These are phyloP conservation scores for Neltuma alba DNA, from an alignment of 306 rosid species.

Conservation along the genomic window DNA sequence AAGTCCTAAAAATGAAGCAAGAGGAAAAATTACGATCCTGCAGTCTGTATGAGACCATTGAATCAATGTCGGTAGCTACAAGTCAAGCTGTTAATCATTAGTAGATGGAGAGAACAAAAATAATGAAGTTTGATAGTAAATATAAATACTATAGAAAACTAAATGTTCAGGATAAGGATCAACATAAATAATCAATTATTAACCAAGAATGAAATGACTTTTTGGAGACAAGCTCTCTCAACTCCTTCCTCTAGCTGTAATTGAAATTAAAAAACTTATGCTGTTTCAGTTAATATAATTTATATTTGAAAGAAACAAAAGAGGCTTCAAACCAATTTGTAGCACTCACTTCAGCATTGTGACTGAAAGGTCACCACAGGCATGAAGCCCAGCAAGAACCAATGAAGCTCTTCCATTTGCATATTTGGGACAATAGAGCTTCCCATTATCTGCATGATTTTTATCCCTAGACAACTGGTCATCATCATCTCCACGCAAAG, in stretches of 20 bases:
- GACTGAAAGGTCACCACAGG: conserved; percentile 96
- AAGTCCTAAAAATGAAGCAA: conserved; percentile 59
- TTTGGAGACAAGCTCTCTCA: conserved; percentile 12
- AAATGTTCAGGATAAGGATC: conserved; percentile 1
- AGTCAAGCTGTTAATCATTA: conserved; percentile 10
- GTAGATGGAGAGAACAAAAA: conserved; percentile 18
- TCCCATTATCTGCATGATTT: conserved; percentile 36
- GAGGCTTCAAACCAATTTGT: conserved; percentile 16
- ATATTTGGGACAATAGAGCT: conserved; percentile 32
- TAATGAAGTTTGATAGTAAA: conserved; percentile 7
- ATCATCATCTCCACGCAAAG: conserved; percentile 42
- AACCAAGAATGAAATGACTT: conserved; percentile 15
- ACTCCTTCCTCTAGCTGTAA: conserved; percentile 4
- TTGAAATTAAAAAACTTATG: conserved; percentile 12
- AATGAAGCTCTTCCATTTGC: conserved; percentile 46
- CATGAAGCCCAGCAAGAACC: conserved; percentile 97
- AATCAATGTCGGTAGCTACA: background rate
- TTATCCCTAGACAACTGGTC: conserved; percentile 36
- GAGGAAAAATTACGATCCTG: conserved; percentile 32
- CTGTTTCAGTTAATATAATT: background rate
- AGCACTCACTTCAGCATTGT: conserved; percentile 82
- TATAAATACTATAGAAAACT: conserved; percentile 16
- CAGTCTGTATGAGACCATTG: background rate
- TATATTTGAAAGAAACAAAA: conserved; percentile 11
- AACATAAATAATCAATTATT: conserved; percentile 2